Evolutionary conservation across 139 green algal genomes (phyloP).

Genomic region (Picochlorum sp.): DNA sequence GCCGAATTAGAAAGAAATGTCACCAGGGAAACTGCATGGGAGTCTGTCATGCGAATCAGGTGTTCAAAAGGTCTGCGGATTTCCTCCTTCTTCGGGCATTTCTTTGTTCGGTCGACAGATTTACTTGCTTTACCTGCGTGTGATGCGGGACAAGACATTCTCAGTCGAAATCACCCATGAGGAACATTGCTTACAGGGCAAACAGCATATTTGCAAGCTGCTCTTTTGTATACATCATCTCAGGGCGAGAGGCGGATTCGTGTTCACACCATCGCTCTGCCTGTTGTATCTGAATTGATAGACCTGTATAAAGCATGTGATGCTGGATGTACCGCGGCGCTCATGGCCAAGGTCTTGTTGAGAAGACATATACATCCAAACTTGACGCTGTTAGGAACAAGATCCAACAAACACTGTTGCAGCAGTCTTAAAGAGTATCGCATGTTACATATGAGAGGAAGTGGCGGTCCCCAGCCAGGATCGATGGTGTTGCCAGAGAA

Average conservation of each 20-base stretch:
- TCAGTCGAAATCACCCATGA: slow-evolving; percentile 79
- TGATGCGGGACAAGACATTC: slow-evolving; percentile 78
- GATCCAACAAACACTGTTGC: slow-evolving; percentile 45
- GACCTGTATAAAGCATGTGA: slow-evolving; percentile 82
- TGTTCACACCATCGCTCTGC: slow-evolving; percentile 86
- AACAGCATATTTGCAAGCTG: slow-evolving; percentile 81
- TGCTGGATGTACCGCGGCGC: slow-evolving; percentile 41
- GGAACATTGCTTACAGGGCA: slow-evolving; percentile 64
- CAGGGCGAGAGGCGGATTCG: slow-evolving; percentile 85
- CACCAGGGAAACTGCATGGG: slow-evolving; percentile 66
- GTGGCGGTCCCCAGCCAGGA: slow-evolving; percentile 34
- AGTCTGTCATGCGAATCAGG: slow-evolving; percentile 95
- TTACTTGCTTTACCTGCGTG: slow-evolving; percentile 88
- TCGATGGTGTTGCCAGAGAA: slow-evolving; percentile 75
- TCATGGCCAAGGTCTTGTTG: slow-evolving; percentile 71
- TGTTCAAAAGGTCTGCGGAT: slow-evolving; percentile 75
- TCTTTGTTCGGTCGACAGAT: slow-evolving; percentile 91
- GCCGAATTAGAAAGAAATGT: slow-evolving; percentile 65
- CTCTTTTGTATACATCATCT: slow-evolving; percentile 92
- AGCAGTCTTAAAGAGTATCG: slow-evolving; percentile 76
- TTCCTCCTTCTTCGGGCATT: slow-evolving; percentile 86
- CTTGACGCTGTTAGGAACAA: slow-evolving; percentile 66
- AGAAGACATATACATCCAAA: slow-evolving; percentile 53
- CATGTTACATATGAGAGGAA: slow-evolving; percentile 53
- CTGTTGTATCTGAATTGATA: slow-evolving; percentile 74